Evolutionary conservation across 106 monocot species (phyloP).

Genomic region (Dendrobium chrysotoxum): DNA sequence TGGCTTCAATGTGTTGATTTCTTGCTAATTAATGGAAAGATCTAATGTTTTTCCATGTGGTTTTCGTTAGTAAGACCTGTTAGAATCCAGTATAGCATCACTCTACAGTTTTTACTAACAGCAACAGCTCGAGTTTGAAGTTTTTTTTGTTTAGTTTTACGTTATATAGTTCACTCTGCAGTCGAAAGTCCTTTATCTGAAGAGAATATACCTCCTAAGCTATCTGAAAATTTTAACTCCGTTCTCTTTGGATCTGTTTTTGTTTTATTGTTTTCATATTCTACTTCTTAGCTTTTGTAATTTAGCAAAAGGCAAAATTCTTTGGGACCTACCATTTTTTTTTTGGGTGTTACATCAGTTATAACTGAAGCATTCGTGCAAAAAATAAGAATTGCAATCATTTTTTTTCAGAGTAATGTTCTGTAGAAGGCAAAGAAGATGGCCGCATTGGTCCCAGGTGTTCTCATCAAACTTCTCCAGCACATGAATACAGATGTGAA

Average conservation of each 20-base stretch:
- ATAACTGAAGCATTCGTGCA: not conserved
- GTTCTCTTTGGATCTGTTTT: not conserved
- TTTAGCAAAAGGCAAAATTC: not conserved
- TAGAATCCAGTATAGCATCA: not conserved
- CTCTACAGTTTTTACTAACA: not conserved
- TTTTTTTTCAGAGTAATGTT: slow-evolving; percentile 28
- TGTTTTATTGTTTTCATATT: not conserved
- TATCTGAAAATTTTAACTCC: not conserved
- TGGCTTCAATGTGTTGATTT: not conserved
- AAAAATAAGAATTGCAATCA: not conserved
- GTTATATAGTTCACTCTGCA: not conserved
- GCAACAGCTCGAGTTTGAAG: not conserved
- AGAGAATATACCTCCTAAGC: not conserved
- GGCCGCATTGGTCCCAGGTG: slow-evolving; percentile 71
- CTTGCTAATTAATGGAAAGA: not conserved
- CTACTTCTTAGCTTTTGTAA: not conserved
- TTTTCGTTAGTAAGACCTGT: not conserved
- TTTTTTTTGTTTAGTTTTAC: not conserved
- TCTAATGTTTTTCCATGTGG: not conserved
- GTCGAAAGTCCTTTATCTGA: not conserved
- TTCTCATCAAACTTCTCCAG: slow-evolving; percentile 79
- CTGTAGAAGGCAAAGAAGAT: slow-evolving; percentile 25
- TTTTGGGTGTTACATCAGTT: not conserved
- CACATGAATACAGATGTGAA: slow-evolving; percentile 73
- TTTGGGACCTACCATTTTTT: not conserved